Evolutionary conservation across 1,139 yeast species (phyloP).

Genomic region (Taiozyma sp.): DNA sequence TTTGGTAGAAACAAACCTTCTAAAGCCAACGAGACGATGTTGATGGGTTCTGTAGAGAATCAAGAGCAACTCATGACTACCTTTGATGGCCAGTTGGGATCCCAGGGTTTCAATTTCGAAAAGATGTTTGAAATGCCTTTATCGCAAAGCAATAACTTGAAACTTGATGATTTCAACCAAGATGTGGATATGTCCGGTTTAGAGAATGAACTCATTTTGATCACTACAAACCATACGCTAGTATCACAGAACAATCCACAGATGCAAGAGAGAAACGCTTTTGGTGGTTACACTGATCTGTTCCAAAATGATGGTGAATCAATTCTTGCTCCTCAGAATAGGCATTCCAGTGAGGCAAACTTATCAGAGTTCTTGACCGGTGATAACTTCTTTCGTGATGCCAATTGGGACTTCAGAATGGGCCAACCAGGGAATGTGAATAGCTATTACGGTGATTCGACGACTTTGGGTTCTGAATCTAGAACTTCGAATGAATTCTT

Average conservation of each 20-base stretch:
- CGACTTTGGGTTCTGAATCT: constrained; percentile 22
- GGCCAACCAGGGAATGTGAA: constrained; percentile 3
- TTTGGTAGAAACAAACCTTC: background rate
- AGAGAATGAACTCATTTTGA: constrained; percentile 4
- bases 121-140: constrained; percentile 3
- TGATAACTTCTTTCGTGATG: constrained; percentile 12
- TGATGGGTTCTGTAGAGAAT: background rate
- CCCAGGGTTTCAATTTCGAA: constrained; percentile 1
- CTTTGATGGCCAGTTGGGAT: background rate
- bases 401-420: constrained; percentile 11
- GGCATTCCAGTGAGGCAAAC: background rate
- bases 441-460: constrained; percentile 15
- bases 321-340: background rate
- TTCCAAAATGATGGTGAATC: background rate
- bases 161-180: background rate
- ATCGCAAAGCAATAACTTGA: background rate
- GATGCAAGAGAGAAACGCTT: background rate
- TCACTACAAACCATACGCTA: constrained; percentile 8
- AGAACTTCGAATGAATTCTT: constrained; percentile 19
- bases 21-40: background rate
- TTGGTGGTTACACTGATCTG: background rate
- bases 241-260: constrained; percentile 1
- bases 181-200: background rate
- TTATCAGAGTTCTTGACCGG: background rate
- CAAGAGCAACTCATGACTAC: background rate